Evolutionary conservation across 1,284 basidiomycete species (phyloP).

Genomic region (Fomitiporia mediterranea): DNA sequence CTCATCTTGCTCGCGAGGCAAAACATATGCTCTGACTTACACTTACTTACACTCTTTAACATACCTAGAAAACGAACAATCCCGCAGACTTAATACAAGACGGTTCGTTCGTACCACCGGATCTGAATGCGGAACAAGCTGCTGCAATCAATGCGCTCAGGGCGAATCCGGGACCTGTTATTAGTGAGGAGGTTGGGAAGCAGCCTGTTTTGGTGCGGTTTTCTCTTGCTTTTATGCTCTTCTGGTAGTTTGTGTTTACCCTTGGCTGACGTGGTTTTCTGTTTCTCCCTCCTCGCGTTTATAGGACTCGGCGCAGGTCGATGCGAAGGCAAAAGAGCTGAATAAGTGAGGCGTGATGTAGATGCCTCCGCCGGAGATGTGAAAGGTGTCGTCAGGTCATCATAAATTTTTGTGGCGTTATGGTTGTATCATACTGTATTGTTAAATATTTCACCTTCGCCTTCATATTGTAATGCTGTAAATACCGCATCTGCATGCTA

Average conservation of each 20-base stretch:
- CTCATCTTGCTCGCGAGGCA: not conserved
- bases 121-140: not conserved
- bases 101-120: not conserved
- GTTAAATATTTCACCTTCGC: too few species aligned
- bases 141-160: slow-evolving; percentile 8
- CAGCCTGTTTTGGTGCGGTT: not conserved
- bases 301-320: too few species aligned
- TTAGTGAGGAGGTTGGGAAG: not conserved
- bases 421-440: too few species aligned
- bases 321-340: not conserved
- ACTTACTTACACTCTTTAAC: not conserved
- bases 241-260: too few species aligned
- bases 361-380: too few species aligned
- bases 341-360: not conserved
- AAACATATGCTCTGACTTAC: not conserved
- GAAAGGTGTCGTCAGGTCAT: too few species aligned
- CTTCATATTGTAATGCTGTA: too few species aligned
- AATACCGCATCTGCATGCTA: too few species aligned
- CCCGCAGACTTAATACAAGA: slow-evolving; percentile 14
- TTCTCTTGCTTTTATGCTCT: too few species aligned
- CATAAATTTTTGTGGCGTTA: too few species aligned
- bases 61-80: slow-evolving; percentile 17
- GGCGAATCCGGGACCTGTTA: slow-evolving; percentile 11
- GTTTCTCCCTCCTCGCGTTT: too few species aligned
- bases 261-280: too few species aligned